Conservation (phyloP, 352 stramenopile species). For the Pythium sukuiense region DNA sequence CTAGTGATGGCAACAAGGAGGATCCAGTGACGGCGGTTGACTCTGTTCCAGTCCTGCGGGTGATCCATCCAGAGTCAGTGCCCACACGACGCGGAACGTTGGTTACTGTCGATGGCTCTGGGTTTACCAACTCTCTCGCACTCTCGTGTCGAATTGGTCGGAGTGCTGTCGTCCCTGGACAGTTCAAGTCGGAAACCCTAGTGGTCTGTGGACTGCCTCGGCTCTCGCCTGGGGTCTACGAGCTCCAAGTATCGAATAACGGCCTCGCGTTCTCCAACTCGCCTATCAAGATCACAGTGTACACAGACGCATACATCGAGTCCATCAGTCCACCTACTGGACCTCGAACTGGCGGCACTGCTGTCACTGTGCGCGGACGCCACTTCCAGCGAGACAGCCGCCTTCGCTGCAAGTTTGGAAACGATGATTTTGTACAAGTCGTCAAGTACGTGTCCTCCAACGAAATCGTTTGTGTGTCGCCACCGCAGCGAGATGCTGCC, state of each 20-base stretch:
- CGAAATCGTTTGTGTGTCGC: slow-evolving; percentile 68
- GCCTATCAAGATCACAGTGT: slow-evolving; percentile 59
- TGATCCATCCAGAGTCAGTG: slow-evolving; percentile 13
- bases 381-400: slow-evolving; percentile 65
- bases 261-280: slow-evolving; percentile 60
- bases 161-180: slow-evolving; percentile 36
- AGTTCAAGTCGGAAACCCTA: slow-evolving; percentile 46
- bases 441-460: slow-evolving; percentile 71
- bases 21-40: background rate
- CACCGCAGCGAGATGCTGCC: slow-evolving; percentile 41
- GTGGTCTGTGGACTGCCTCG: slow-evolving; percentile 69
- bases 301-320: slow-evolving; percentile 71
- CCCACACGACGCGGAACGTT: slow-evolving; percentile 48
- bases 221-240: slow-evolving; percentile 49
- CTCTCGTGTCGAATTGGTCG: slow-evolving; percentile 87
- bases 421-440: slow-evolving; percentile 35
- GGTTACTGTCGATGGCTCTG: slow-evolving; percentile 68
- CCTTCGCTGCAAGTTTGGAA: slow-evolving; percentile 83
- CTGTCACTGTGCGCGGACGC: slow-evolving; percentile 81
- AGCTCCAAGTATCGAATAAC: slow-evolving; percentile 83
- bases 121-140: slow-evolving; percentile 74
- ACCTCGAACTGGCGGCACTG: slow-evolving; percentile 71
- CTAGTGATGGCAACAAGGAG: slow-evolving; percentile 4
- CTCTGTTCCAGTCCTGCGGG: slow-evolving; percentile 21
- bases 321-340: slow-evolving; percentile 71